These are phyloP conservation scores for Misopates orontium DNA, from an alignment of 257 asterid species.

Conservation along the genomic window DNA sequence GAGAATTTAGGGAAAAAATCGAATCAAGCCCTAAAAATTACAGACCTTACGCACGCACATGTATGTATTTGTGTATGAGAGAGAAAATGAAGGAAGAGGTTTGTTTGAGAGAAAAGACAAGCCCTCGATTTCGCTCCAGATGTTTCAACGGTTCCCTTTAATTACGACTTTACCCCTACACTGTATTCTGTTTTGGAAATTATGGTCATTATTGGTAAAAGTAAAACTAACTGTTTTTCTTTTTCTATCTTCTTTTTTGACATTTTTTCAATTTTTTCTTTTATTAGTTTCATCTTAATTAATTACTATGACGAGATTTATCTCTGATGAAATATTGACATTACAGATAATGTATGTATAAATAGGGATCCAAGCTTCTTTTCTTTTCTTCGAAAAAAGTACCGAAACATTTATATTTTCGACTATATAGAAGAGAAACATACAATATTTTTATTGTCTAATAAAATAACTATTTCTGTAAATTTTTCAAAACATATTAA, in stretches of 20 bases:
- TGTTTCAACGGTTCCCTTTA: conserved; percentile 39
- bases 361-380: too few relatives aligned
- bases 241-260: neutral
- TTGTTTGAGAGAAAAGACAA: conserved; percentile 41
- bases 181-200: neutral
- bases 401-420: too few relatives aligned
- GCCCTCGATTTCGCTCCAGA: conserved; percentile 51
- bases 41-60: conserved; percentile 7
- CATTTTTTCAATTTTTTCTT: neutral
- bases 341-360: too few relatives aligned
- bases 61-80: conserved; percentile 18
- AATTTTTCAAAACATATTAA: too few relatives aligned
- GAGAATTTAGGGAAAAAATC: conserved; percentile 27
- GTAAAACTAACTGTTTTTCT: neutral
- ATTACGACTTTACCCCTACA: conserved; percentile 17
- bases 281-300: too few relatives aligned
- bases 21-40: conserved; percentile 26
- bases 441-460: too few relatives aligned
- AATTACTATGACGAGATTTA: too few relatives aligned
- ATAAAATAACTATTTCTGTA: too few relatives aligned
- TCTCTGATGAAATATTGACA: too few relatives aligned
- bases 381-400: too few relatives aligned
- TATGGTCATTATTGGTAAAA: neutral
- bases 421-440: too few relatives aligned
- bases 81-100: conserved; percentile 23